A percentile compares a stretch with the other conserved stretches of the same genome.
These are phyloP conservation scores for Colletotrichum theobromicola DNA, from an alignment of 2,329 filamentous ascomycete species.

Conservation along the genomic window DNA sequence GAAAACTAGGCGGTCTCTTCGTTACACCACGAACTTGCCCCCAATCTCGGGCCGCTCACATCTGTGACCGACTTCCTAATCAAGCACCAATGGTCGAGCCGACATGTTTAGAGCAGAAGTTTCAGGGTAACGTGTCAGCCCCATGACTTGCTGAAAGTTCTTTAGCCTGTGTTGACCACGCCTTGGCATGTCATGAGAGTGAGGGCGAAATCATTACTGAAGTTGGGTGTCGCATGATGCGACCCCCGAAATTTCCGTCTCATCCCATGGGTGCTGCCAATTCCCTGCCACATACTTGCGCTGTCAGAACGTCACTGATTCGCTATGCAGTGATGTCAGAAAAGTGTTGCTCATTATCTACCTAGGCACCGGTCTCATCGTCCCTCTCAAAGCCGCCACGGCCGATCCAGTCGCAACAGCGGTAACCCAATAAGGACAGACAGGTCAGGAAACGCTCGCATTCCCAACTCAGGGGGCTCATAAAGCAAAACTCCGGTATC, in stretches of 20 bases:
- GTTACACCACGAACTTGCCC: no score
- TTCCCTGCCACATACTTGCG: no score
- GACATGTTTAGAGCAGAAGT: no score
- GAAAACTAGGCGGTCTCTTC: no score
- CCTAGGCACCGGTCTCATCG: not conserved
- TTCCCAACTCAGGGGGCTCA: not conserved
- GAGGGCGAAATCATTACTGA: not conserved
- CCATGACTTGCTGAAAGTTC: no score
- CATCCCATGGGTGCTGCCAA: not conserved
- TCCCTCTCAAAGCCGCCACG: not conserved
- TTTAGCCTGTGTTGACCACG: no score
- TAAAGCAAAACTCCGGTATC: constrained; percentile 1
- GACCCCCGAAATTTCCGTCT: not conserved
- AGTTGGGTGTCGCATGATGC: not conserved
- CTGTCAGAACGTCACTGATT: not conserved
- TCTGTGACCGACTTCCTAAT: not conserved
- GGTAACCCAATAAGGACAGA: constrained; percentile 12
- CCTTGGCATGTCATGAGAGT: no score
- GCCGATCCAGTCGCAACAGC: not conserved
- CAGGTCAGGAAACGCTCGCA: constrained; percentile 9
- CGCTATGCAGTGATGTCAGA: not conserved
- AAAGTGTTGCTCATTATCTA: not conserved
- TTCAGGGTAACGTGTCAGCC: no score
- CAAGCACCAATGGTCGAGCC: not conserved
- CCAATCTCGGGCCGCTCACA: no score